Conservation (phyloP, 805 yeast genomes). For the Ascoidea asiatica region DNA sequence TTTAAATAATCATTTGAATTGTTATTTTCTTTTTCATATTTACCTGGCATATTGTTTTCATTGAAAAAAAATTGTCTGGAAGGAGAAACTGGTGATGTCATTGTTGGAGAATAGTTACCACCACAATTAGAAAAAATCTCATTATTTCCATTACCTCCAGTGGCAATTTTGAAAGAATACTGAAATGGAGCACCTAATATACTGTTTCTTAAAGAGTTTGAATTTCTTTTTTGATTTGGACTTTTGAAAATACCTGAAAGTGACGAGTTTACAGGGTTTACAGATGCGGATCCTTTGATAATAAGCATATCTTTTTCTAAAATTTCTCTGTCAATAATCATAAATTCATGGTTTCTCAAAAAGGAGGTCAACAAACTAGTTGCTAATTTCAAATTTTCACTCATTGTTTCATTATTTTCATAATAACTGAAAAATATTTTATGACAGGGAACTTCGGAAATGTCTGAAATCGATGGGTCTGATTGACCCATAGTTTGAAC, state of each 20-base stretch:
- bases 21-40: neutral
- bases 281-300: neutral
- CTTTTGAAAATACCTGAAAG: neutral
- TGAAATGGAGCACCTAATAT: neutral
- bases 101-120: neutral
- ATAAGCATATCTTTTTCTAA: neutral
- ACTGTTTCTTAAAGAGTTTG: neutral
- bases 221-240: too few relatives aligned
- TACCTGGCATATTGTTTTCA: too few relatives aligned
- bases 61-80: neutral
- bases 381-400: neutral
- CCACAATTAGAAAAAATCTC: neutral
- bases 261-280: too few relatives aligned
- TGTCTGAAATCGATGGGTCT: neutral
- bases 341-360: too few relatives aligned
- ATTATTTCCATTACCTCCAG: neutral
- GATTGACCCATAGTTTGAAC: slow-evolving; percentile 22
- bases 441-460: neutral
- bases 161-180: neutral
- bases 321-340: neutral
- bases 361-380: neutral
- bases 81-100: neutral
- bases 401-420: neutral
- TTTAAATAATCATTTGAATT: too few relatives aligned
- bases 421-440: neutral